phyloP scores from a whole-genome alignment of 345 rosid species.

The Camelina sativa region DNA sequence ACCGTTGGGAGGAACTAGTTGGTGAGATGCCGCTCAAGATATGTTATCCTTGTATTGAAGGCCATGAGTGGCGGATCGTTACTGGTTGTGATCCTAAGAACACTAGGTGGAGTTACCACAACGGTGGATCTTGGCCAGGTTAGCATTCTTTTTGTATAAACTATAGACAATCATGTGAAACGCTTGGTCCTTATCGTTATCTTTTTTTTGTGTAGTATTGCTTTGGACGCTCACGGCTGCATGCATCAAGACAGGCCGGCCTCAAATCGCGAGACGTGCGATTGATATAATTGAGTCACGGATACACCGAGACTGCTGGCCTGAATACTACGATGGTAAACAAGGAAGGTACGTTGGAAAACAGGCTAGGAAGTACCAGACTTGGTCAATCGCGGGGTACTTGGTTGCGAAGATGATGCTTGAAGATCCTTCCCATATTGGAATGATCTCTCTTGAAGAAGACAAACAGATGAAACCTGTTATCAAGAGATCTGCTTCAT shows the following conservation, averaged over 20 bases:
- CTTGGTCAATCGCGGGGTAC: slow-evolving; percentile 73
- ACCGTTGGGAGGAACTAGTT: slow-evolving; percentile 68
- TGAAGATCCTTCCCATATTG: slow-evolving; percentile 68
- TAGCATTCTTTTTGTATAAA: slow-evolving; percentile 7
- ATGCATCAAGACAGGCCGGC: slow-evolving; percentile 70
- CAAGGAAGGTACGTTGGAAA: slow-evolving; percentile 61
- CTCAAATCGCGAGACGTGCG: slow-evolving; percentile 67
- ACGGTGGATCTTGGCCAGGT: slow-evolving; percentile 84
- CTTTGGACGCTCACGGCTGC: slow-evolving; percentile 72
- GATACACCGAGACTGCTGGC: slow-evolving; percentile 67
- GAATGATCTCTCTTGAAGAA: slow-evolving; percentile 71
- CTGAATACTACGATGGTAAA: slow-evolving; percentile 73
- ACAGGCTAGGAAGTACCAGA: slow-evolving; percentile 68
- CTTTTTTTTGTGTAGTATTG: slow-evolving; percentile 50
- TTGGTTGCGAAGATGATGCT: slow-evolving; percentile 75
- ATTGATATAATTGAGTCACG: slow-evolving; percentile 58
- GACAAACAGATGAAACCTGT: slow-evolving; percentile 68
- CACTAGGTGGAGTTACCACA: slow-evolving; percentile 71
- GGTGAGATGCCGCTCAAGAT: slow-evolving; percentile 74
- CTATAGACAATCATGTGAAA: not conserved
- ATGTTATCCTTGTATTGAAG: slow-evolving; percentile 61
- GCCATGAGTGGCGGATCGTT: slow-evolving; percentile 63
- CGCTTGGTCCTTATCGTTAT: not conserved
- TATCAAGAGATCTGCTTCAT: slow-evolving; percentile 62
- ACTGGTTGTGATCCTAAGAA: slow-evolving; percentile 73